Percentiles rank a stretch among this genome's conserved stretches.
Evolutionary conservation across 495 filamentous ascomycete genomes (phyloP).

Genomic region (Aspergillus mulundensis): DNA sequence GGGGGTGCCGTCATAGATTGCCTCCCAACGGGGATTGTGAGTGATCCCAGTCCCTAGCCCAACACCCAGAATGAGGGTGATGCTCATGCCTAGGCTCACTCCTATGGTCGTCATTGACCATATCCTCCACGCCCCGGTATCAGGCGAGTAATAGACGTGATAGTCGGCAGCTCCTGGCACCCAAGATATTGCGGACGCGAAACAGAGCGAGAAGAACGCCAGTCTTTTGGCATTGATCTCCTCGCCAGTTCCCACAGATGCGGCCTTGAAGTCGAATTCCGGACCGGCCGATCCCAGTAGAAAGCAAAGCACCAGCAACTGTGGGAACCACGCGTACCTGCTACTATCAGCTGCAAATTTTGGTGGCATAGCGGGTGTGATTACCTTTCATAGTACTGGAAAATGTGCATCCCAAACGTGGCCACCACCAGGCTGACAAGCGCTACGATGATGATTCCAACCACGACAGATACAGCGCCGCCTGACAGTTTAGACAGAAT

Average conservation of each 20-base stretch:
- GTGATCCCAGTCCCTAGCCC: constrained; percentile 61
- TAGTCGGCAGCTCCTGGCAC: constrained; percentile 52
- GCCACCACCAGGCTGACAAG: constrained; percentile 60
- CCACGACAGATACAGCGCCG: constrained; percentile 55
- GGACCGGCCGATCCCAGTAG: constrained; percentile 65
- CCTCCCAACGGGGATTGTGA: constrained; percentile 46
- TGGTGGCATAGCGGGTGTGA: not conserved
- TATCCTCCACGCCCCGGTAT: constrained; percentile 40
- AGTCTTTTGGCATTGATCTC: constrained; percentile 55
- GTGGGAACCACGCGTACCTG: constrained; percentile 67
- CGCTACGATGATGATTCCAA: constrained; percentile 66
- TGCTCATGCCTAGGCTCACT: constrained; percentile 44
- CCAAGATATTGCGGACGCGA: constrained; percentile 54
- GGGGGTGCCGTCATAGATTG: constrained; percentile 53
- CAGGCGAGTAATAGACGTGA: constrained; percentile 54
- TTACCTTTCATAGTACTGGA: constrained; percentile 64
- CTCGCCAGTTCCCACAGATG: constrained; percentile 30
- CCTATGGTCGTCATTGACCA: constrained; percentile 49
- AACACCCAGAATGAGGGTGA: constrained; percentile 65
- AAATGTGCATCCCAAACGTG: constrained; percentile 69
- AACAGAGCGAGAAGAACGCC: constrained; percentile 61
- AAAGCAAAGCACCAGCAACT: constrained; percentile 60
- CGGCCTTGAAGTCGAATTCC: constrained; percentile 54
- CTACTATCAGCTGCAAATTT: not conserved
- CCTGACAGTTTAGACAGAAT: constrained; percentile 56